phyloP scores from a whole-genome alignment of 192 early-diverging fungal genomes.

The Thamnidium elegans region DNA sequence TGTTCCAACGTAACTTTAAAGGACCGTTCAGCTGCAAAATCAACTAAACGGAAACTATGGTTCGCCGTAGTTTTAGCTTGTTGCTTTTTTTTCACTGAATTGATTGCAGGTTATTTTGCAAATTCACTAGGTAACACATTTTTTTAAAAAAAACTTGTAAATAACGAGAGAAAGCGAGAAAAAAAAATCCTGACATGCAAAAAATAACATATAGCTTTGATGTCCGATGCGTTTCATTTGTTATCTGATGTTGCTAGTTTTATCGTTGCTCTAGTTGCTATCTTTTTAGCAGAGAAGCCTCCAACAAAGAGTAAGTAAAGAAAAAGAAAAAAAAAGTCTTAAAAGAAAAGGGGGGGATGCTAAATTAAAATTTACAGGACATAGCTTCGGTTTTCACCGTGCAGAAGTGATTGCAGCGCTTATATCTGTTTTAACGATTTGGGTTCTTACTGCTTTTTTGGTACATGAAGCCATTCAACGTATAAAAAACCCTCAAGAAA shows the following conservation, averaged over 20 bases:
- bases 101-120: slow-evolving; percentile 58
- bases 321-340: no score
- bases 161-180: no score
- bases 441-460: slow-evolving; percentile 67
- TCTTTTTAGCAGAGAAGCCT: slow-evolving; percentile 59
- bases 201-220: slow-evolving; percentile 50
- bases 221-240: slow-evolving; percentile 76
- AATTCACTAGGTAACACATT: slow-evolving; percentile 41
- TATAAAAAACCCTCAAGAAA: slow-evolving; percentile 54
- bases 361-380: slow-evolving; percentile 24
- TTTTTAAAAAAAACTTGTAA: not conserved
- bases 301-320: slow-evolving; percentile 54
- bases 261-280: slow-evolving; percentile 62
- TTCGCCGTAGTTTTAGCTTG: slow-evolving; percentile 57
- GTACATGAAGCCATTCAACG: slow-evolving; percentile 71
- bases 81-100: slow-evolving; percentile 62
- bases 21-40: not conserved
- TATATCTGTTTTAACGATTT: slow-evolving; percentile 73
- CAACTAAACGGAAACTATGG: slow-evolving; percentile 44
- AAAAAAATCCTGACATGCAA: not conserved
- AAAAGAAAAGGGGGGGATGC: no score
- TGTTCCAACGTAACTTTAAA: slow-evolving; percentile 25
- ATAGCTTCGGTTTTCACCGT: slow-evolving; percentile 75
- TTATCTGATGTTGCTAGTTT: slow-evolving; percentile 73
- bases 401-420: slow-evolving; percentile 80